Evolutionary conservation across 768 basidiomycete species (phyloP), one percentile per base, ranked within the genome.

Genomic region (Tremella mesenterica): DNA sequence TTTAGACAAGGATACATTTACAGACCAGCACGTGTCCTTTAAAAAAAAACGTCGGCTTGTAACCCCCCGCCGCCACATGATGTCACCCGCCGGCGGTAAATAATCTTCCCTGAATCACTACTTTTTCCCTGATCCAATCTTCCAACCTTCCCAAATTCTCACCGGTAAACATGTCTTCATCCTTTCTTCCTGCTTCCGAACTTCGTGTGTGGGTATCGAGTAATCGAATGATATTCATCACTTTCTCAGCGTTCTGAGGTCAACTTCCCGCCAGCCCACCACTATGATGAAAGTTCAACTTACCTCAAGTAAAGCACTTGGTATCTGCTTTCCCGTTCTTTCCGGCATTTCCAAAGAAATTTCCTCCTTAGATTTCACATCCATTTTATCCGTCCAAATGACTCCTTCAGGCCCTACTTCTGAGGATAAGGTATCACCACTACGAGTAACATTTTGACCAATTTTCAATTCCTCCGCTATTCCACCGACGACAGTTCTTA

Each of bases 401-500:
- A n/a, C n/a, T n/a, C n/a, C n/a, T n/a, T n/a, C 38, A 41, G 38
- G 38, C 14, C 14, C 38, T 5, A 23, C 38, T 18, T 8, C 4
- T 41, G 33, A 18, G 33, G 18, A n/a, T 18, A 23, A 23, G 38
- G 38, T 41, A 23, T 41, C 38, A 5, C 14, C 38, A 18, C 38
- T 41, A 18, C n/a, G 8, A 23, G 8, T 16, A 23, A 5, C 38
- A 5, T 23, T 41, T 23, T 4, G 38, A 5, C 10, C 29, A 48
- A n/a, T 20, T 20, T 20, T 33, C 45, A 61, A 48, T 5, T 52
- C 61, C 13, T 51, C 48, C 29, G 60, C 63, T 48, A 67, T 33
- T 14, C 48, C 60, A 8, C 65, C 58, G 1, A 67, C 60, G 2
- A 67, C 59, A 14, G 54, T 57, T 36, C 65, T 58, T 45, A 67